Base-by-base conservation (phyloP, 345 rosid species). In the Arabidopsis arenosa region DNA sequence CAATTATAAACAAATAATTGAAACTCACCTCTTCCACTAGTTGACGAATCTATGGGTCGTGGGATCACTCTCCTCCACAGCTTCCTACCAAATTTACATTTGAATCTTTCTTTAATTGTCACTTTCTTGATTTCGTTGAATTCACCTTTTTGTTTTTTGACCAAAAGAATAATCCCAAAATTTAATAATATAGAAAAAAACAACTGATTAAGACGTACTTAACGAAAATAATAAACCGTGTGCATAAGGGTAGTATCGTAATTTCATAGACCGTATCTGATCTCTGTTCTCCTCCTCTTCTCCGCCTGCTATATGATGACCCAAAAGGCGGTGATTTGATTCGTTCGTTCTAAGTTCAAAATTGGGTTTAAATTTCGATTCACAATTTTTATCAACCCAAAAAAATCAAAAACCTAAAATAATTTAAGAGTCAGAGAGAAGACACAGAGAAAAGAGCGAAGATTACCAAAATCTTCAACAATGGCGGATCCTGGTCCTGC, bases 401-500 rank as follows among this genome's bases (percentile, higher is more conserved):
- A 37, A 60, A 17, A 5, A 47, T 5, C 6, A 21, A 1, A 58
- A 45, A 4, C 23, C 45, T 13, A 36, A 70, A 36, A 18, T 0
- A 21, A 18, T 49, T 54, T 23, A 63, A 53, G 33, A 49, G 44
- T 41, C 26, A 55, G 14, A 41, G 6, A 66, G 18, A 58, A 57
- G 51, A 36, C 1, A 66, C 32, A 28, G 32, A 28, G 32, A 28
- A 11, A 9, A 75, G 15, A 56, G 63, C 6, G 53, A 41, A 18
- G 44, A n/a, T 21, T 44, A 4, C 23, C 5, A 3, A 13, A 45
- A 47, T 28, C 9, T 30, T 59, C 73, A 41, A 9, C 67, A 72
- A 89, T 90, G 95, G 87, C 80, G 80, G 86, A 82, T 73, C 68
- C 76, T 44, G 86, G 81, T 60, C 83, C 83, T 9, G 76, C 90